These are phyloP conservation scores for Leucosporidium yakuticum DNA, from an alignment of 768 basidiomycete species.

Conservation along the genomic window DNA sequence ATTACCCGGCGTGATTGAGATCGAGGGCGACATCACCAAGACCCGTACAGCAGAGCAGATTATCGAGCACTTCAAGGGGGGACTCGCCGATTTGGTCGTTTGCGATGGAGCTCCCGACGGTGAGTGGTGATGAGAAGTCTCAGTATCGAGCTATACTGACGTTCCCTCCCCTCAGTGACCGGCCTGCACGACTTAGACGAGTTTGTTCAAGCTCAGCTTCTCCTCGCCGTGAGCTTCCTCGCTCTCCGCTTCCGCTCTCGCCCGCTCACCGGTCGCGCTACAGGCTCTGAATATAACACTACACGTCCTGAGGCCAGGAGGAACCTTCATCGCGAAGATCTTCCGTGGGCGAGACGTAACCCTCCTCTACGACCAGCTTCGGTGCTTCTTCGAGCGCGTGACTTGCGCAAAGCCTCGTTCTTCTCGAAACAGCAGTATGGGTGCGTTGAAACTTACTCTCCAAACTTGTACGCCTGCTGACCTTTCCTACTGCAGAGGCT, in stretches of 20 bases:
- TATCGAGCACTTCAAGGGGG: slow-evolving; percentile 45
- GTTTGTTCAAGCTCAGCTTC: slow-evolving; percentile 48
- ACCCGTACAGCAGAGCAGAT: slow-evolving; percentile 45
- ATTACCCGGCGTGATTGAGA: slow-evolving; percentile 44
- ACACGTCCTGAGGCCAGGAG: slow-evolving; percentile 45
- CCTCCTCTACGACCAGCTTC: slow-evolving; percentile 45
- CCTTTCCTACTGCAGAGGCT: slow-evolving; percentile 40
- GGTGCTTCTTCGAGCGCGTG: slow-evolving; percentile 46
- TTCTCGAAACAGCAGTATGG: slow-evolving; percentile 46
- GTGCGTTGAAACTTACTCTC: slow-evolving; percentile 35
- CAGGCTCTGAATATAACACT: slow-evolving; percentile 48
- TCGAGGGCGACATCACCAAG: slow-evolving; percentile 49
- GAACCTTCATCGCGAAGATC: slow-evolving; percentile 49
- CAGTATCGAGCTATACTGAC: background rate
- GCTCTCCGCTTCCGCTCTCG: background rate
- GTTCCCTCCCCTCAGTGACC: slow-evolving; percentile 41
- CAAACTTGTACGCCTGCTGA: background rate
- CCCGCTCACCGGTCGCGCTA: background rate
- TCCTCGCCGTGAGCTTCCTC: slow-evolving; percentile 44
- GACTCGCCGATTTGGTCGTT: slow-evolving; percentile 48
- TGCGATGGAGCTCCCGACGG: slow-evolving; percentile 51
- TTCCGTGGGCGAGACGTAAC: slow-evolving; percentile 45
- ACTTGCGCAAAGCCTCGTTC: slow-evolving; percentile 48
- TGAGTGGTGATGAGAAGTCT: slow-evolving; percentile 44
- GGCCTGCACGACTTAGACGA: slow-evolving; percentile 50